Conservation (phyloP, 768 basidiomycete species). For the Pleurotus tuoliensis region DNA sequence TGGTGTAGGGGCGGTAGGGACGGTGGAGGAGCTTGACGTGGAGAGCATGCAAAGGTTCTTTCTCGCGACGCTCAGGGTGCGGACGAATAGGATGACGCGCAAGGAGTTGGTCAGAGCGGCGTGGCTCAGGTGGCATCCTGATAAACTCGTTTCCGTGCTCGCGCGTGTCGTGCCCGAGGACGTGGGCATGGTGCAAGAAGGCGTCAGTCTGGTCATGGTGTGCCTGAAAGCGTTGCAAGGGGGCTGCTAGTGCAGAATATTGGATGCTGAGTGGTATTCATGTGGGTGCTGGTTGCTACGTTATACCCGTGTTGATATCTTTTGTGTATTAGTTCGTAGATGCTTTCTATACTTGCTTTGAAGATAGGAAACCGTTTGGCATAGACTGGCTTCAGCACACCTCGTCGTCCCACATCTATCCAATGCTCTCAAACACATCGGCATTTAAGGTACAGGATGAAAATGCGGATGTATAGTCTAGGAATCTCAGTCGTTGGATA, state of each 20-base stretch:
- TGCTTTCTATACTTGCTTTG: too few relatives aligned
- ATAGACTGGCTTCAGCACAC: too few relatives aligned
- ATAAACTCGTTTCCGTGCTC: constrained; percentile 50
- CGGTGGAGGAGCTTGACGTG: constrained; percentile 23
- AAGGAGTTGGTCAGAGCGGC: constrained; percentile 57
- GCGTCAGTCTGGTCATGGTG: constrained; percentile 39
- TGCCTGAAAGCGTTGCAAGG: constrained; percentile 41
- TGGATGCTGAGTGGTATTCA: too few relatives aligned
- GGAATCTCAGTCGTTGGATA: too few relatives aligned
- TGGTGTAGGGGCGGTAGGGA: not conserved
- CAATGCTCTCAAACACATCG: too few relatives aligned
- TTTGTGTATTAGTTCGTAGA: too few relatives aligned
- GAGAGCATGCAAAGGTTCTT: constrained; percentile 47
- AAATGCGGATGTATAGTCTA: too few relatives aligned
- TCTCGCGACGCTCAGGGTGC: constrained; percentile 38
- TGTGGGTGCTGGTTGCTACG: too few relatives aligned
- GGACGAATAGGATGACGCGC: constrained; percentile 34
- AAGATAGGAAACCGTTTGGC: too few relatives aligned
- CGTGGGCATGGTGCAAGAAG: constrained; percentile 38
- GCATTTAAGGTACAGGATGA: too few relatives aligned
- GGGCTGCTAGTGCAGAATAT: not conserved
- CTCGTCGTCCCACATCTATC: too few relatives aligned
- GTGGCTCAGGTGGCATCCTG: constrained; percentile 66
- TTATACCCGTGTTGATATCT: too few relatives aligned
- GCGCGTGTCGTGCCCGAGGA: constrained; percentile 41